phyloP scores from a whole-genome alignment of 179 eudicot species.

The Monotropa hypopitys region DNA sequence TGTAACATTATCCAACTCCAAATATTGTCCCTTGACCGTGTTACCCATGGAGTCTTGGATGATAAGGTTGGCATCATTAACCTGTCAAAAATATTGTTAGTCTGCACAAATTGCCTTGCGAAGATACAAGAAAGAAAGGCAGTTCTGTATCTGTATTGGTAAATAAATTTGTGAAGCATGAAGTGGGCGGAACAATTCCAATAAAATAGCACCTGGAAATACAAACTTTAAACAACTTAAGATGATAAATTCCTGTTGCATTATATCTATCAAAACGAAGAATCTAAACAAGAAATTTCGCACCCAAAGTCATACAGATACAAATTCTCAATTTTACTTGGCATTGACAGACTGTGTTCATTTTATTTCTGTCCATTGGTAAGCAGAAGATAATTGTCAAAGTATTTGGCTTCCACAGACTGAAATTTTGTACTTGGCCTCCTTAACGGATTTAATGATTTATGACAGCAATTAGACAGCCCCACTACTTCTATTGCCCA shows the following conservation, averaged over 20 bases:
- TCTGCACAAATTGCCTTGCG: neutral
- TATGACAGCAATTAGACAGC: neutral
- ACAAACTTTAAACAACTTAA: neutral
- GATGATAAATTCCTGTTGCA: neutral
- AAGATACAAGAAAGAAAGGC: neutral
- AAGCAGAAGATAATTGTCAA: neutral
- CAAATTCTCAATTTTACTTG: neutral
- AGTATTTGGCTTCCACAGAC: neutral
- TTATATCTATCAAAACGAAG: neutral
- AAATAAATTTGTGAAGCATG: neutral
- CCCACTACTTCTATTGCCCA: neutral
- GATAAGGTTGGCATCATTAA: constrained; percentile 39
- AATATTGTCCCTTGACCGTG: constrained; percentile 40
- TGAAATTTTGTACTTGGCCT: neutral
- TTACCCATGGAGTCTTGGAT: constrained; percentile 54
- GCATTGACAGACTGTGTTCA: neutral
- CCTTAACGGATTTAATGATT: neutral
- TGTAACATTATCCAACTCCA: constrained; percentile 51
- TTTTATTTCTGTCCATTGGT: neutral
- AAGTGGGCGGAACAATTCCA: neutral
- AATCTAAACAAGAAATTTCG: neutral
- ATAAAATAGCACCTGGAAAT: neutral
- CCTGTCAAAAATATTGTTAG: constrained; percentile 26
- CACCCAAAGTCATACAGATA: neutral
- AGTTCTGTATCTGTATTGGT: neutral